Evolutionary conservation across 768 basidiomycete genomes (phyloP).

Genomic region (Hypsizygus marmoreus): DNA sequence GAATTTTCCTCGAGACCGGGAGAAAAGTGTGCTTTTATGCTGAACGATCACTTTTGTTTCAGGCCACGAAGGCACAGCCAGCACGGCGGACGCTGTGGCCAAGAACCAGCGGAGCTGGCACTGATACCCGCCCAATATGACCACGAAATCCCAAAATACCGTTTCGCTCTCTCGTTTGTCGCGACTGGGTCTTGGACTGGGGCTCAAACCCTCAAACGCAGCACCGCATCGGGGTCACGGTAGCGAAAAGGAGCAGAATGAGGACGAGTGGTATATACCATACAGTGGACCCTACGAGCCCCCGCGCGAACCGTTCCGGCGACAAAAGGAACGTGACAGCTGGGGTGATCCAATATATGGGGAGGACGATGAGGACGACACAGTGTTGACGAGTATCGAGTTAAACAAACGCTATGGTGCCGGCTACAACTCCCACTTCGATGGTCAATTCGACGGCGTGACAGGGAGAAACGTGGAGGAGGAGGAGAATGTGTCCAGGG

Average conservation of each 20-base stretch:
- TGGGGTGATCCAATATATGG: constrained; percentile 40
- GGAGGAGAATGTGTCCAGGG: constrained; percentile 17
- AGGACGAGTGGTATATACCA: constrained; percentile 63
- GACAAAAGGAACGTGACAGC: constrained; percentile 38
- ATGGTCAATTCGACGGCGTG: constrained; percentile 14
- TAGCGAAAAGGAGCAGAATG: constrained; percentile 15
- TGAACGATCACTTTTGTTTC: not conserved
- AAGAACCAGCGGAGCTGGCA: not conserved
- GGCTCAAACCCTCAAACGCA: constrained; percentile 13
- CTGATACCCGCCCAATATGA: constrained; percentile 3
- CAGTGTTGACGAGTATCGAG: constrained; percentile 27
- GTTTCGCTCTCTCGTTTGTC: constrained; percentile 18
- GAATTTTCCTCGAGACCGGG: not conserved
- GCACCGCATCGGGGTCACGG: constrained; percentile 7
- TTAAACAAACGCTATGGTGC: constrained; percentile 30
- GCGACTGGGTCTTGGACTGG: constrained; percentile 18
- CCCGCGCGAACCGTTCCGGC: constrained; percentile 31
- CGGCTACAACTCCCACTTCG: constrained; percentile 18
- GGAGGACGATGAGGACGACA: constrained; percentile 30
- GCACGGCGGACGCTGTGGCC: constrained; percentile 4
- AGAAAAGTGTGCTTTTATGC: not conserved
- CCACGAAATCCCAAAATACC: constrained; percentile 11
- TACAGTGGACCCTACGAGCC: constrained; percentile 65
- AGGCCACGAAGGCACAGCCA: too few species aligned
- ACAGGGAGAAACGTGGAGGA: constrained; percentile 9